Conservation (phyloP, 352 stramenopile species). For the Globisporangium acanthophoron region DNA sequence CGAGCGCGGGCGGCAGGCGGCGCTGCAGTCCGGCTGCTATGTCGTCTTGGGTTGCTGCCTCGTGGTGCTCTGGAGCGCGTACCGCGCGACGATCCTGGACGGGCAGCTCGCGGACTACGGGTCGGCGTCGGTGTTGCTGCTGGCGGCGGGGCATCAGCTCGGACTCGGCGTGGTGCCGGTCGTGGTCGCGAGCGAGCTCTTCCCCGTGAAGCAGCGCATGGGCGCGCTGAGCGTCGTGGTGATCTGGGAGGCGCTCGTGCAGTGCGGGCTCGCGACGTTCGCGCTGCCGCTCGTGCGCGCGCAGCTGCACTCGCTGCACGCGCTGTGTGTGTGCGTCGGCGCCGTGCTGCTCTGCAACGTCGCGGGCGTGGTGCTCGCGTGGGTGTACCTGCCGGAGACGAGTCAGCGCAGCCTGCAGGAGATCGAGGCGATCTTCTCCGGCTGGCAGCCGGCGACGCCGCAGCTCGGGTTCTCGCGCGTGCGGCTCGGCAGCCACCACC, state of each 20-base stretch:
- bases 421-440: slow-evolving; percentile 71
- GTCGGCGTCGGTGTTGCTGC: slow-evolving; percentile 55
- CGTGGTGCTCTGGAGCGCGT: slow-evolving; percentile 46
- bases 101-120: slow-evolving; percentile 46
- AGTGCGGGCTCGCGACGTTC: slow-evolving; percentile 29
- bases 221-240: slow-evolving; percentile 61
- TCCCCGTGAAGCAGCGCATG: slow-evolving; percentile 57
- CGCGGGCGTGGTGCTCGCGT: slow-evolving; percentile 36
- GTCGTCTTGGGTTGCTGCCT: slow-evolving; percentile 38
- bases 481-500: slow-evolving; percentile 23
- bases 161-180: slow-evolving; percentile 53
- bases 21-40: slow-evolving; percentile 55
- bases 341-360: slow-evolving; percentile 47
- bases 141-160: slow-evolving; percentile 59
- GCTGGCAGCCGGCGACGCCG: slow-evolving; percentile 69
- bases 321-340: slow-evolving; percentile 30
- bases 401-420: slow-evolving; percentile 71
- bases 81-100: slow-evolving; percentile 17
- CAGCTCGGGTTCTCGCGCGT: slow-evolving; percentile 43
- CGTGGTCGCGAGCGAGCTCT: slow-evolving; percentile 65
- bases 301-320: slow-evolving; percentile 23
- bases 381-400: slow-evolving; percentile 72
- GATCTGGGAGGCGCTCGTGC: slow-evolving; percentile 49
- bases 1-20: slow-evolving; percentile 38
- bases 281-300: slow-evolving; percentile 27